Percentiles rank a stretch among this genome's conserved stretches.
Evolutionary conservation across 805 yeast species (phyloP).

Genomic region (Blastobotrys attinorum): DNA sequence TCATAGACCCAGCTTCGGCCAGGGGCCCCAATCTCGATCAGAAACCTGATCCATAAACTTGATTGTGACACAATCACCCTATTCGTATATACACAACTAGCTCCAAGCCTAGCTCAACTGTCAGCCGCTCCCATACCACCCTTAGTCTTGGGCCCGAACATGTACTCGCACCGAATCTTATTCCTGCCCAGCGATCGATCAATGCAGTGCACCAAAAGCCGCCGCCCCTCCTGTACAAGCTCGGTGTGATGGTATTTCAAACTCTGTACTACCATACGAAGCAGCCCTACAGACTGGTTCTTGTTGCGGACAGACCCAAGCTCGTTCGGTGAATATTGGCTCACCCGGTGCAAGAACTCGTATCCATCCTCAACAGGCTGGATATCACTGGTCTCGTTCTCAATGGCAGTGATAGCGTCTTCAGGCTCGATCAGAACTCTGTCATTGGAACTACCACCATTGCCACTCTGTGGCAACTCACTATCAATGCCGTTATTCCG

Average conservation of each 20-base stretch:
- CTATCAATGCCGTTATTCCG: slow-evolving; percentile 4
- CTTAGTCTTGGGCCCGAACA: slow-evolving; percentile 1
- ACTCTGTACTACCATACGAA: slow-evolving; percentile 26
- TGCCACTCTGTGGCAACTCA: neutral
- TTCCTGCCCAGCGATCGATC: slow-evolving; percentile 11
- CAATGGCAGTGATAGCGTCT: slow-evolving; percentile 4
- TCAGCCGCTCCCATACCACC: neutral
- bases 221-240: slow-evolving; percentile 14
- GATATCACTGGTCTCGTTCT: slow-evolving; percentile 5
- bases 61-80: too few species aligned
- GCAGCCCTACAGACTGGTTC: slow-evolving; percentile 48
- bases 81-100: too few species aligned
- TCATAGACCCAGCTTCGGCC: too few species aligned
- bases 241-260: slow-evolving; percentile 24
- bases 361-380: slow-evolving; percentile 38
- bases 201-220: slow-evolving; percentile 11
- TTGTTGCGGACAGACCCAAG: slow-evolving; percentile 35
- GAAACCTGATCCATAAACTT: too few species aligned
- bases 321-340: slow-evolving; percentile 15
- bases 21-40: too few species aligned
- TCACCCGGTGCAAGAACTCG: slow-evolving; percentile 41
- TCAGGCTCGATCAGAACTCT: slow-evolving; percentile 5
- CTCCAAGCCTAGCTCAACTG: too few species aligned
- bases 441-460: slow-evolving; percentile 4
- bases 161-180: slow-evolving; percentile 7